Base-by-base conservation (phyloP, 441 rosid genomes). In the Pelargonium cotyledonis region DNA sequence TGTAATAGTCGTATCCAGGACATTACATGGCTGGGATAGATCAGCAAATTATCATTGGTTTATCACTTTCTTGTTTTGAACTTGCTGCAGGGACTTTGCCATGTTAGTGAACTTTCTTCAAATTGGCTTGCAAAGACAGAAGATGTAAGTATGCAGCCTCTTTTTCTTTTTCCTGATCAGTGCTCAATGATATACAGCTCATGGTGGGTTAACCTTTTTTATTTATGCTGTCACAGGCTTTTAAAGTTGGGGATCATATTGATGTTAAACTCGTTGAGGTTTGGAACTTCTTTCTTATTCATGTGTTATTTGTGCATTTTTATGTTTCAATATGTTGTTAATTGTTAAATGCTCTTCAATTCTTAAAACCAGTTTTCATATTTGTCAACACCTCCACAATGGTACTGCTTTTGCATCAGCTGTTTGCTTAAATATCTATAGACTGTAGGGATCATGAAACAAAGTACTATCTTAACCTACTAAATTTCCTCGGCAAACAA, bases 241-340 rank as follows among this genome's bases (percentile, higher is more conserved):
- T 81, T 75, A 88, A 95, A 79, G 88, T 90, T 75, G 97, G 99
- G 76, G 98, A 95, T 67, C 95, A 66, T 65, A 73, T 95, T 77
- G 99, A 95, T 74, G 98, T 95, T 72, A 95, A 95, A 78, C 94
- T 95, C 70, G 87, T 88, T 14, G 99, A 95, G 97, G 99, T 95
- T 74, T 68, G 81, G 63, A 60, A 71, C 70, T 73, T 62, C 63
- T 65, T 47, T 23, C 70, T 51, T 26, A 18, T 19, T 63, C 38
- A 5, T 40, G 41, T 35, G 21, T 35, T 1, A 11, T 35, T 38
- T 12, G 8, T 57, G 29, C 62, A 57, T 57, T 21, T 29, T 11
- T 19, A 18, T 8, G 8, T 57, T 57, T 57, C 38, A 7, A 57
- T 57, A 15, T 7, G 29, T 18, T 57, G 12, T 43, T 43, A 43